phyloP scores from a whole-genome alignment of 345 rosid species.

The Pugionium dolabratum region DNA sequence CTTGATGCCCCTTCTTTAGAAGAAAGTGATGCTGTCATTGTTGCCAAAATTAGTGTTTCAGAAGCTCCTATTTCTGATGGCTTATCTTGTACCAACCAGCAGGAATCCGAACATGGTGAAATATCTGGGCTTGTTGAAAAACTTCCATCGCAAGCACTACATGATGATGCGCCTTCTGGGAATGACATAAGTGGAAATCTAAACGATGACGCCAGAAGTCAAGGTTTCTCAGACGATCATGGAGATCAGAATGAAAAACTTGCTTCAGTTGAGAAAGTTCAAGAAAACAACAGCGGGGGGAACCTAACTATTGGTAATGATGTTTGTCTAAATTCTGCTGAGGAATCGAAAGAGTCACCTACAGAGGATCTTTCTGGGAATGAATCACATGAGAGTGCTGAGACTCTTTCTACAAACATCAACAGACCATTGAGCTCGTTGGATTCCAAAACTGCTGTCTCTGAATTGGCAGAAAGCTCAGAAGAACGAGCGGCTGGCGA shows the following conservation, averaged over 20 bases:
- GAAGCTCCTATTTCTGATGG: slow-evolving; percentile 34
- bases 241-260: slow-evolving; percentile 27
- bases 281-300: slow-evolving; percentile 21
- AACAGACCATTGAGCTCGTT: slow-evolving; percentile 27
- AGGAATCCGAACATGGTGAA: slow-evolving; percentile 32
- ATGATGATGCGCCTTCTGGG: slow-evolving; percentile 33
- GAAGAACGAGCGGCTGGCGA: slow-evolving; percentile 30
- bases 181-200: slow-evolving; percentile 29
- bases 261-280: slow-evolving; percentile 26
- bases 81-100: slow-evolving; percentile 39
- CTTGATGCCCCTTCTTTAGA: slow-evolving; percentile 34
- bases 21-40: slow-evolving; percentile 36
- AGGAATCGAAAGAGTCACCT: slow-evolving; percentile 35
- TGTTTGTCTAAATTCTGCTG: slow-evolving; percentile 28
- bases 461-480: slow-evolving; percentile 32
- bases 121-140: slow-evolving; percentile 37
- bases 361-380: slow-evolving; percentile 26
- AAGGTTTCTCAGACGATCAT: slow-evolving; percentile 21
- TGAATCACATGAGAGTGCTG: slow-evolving; percentile 30
- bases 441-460: slow-evolving; percentile 29
- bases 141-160: slow-evolving; percentile 26
- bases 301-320: slow-evolving; percentile 23
- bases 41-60: slow-evolving; percentile 36
- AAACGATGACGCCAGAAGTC: slow-evolving; percentile 16
- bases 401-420: slow-evolving; percentile 33